Evolutionary conservation across 108 stramenopile species (phyloP).

Genomic region (Cyclotella baltica): DNA sequence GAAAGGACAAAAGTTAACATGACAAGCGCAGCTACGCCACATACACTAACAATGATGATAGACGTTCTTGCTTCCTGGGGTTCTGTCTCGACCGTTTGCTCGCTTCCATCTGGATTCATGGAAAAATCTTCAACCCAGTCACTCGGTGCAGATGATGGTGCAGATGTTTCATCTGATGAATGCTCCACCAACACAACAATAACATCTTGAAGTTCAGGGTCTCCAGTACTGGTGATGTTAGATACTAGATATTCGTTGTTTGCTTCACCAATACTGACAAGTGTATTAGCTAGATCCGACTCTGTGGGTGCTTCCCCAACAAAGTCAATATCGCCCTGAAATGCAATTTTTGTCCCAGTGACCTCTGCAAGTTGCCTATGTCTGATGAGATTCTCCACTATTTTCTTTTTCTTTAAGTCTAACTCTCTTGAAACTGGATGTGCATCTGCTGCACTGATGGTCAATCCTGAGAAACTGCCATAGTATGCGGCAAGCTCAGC

Average conservation of each 20-base stretch:
- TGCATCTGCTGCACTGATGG: background rate
- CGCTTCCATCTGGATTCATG: background rate
- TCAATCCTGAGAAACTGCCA: conserved; percentile 5
- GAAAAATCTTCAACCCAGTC: conserved; percentile 6
- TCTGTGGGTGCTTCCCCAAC: conserved; percentile 1
- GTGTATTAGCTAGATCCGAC: background rate
- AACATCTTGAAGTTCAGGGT: conserved; percentile 24
- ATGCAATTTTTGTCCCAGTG: conserved; percentile 15
- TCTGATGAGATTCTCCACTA: background rate
- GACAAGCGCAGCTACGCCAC: conserved; percentile 26
- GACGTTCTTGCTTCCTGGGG: conserved; percentile 18
- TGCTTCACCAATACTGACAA: conserved; percentile 14
- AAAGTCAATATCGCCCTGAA: conserved; percentile 16
- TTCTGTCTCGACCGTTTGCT: conserved; percentile 1
- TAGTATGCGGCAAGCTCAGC: conserved; percentile 13
- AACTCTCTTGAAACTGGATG: background rate
- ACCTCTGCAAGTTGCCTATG: background rate
- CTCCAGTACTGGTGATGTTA: conserved; percentile 17
- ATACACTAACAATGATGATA: conserved; percentile 17
- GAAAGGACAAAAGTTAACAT: conserved; percentile 28
- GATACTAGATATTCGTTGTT: conserved; percentile 33
- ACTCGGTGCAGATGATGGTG: background rate
- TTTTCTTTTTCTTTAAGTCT: background rate
- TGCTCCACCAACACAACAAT: conserved; percentile 22
- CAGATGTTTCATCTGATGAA: background rate